Evolutionary conservation across 1,139 yeast genomes (phyloP).

Genomic region (Trichomonascaceae sp.): DNA sequence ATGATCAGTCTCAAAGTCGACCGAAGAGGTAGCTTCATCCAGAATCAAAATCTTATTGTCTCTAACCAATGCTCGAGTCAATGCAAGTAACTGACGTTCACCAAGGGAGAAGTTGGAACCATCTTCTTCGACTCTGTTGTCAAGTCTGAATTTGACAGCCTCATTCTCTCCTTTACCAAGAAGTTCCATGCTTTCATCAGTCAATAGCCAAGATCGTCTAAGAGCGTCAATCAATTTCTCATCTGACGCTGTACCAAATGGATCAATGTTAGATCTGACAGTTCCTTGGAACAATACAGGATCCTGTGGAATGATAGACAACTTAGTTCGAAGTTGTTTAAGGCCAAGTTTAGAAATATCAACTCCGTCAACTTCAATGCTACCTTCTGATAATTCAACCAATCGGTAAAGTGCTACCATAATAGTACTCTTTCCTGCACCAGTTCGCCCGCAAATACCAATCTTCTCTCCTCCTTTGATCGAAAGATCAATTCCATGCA

Average conservation of each 20-base stretch:
- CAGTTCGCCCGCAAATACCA: conserved; percentile 76
- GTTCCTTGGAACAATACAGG: conserved; percentile 68
- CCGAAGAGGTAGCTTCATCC: conserved; percentile 83
- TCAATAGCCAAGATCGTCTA: conserved; percentile 51
- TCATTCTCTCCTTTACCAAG: conserved; percentile 14
- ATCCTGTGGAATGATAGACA: conserved; percentile 75
- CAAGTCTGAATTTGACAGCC: conserved; percentile 63
- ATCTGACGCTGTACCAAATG: conserved; percentile 50
- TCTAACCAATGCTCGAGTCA: conserved; percentile 73
- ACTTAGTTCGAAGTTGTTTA: conserved; percentile 49
- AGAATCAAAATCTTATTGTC: conserved; percentile 60
- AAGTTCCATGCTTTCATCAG: conserved; percentile 34
- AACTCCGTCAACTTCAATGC: conserved; percentile 51
- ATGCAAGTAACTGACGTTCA: conserved; percentile 67
- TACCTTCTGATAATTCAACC: conserved; percentile 50
- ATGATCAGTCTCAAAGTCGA: conserved; percentile 73
- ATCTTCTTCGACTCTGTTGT: conserved; percentile 65
- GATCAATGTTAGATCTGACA: conserved; percentile 61
- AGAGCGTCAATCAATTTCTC: conserved; percentile 51
- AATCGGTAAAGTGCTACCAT: conserved; percentile 61
- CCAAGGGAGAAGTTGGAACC: conserved; percentile 74
- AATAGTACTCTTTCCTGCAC: conserved; percentile 72
- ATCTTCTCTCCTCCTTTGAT: conserved; percentile 53
- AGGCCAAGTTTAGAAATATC: conserved; percentile 55
- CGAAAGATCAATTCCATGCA: conserved; percentile 46